Percentiles rank a stretch among this genome's conserved stretches.
Evolutionary conservation across 2,329 filamentous ascomycete genomes (phyloP).

Genomic region (Sporothrix pseudoabietina): DNA sequence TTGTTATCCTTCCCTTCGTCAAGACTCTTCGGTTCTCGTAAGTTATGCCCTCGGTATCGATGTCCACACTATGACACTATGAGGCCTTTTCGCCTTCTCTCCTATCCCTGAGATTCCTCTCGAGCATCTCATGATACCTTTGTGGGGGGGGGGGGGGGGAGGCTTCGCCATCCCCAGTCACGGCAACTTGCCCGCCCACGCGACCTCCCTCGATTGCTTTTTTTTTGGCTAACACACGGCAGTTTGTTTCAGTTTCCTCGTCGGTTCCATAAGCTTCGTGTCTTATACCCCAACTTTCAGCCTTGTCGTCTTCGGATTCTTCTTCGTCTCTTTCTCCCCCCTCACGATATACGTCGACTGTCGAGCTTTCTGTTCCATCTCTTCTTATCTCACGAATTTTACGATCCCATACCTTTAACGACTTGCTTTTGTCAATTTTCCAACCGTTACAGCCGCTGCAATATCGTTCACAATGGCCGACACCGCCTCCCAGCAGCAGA

Average conservation of each 20-base stretch:
- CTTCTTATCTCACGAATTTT: conserved; percentile 35
- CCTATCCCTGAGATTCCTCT: not conserved
- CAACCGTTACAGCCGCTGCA: not conserved
- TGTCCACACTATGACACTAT: not conserved
- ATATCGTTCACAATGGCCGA: conserved; percentile 69
- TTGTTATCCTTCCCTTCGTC: conserved; percentile 4
- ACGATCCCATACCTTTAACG: conserved; percentile 14
- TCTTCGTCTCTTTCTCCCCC: not conserved
- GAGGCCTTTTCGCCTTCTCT: not conserved
- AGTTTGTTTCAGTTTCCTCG: conserved; percentile 22
- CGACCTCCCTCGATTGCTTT: not conserved
- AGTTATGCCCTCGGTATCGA: not conserved
- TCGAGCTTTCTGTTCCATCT: conserved; percentile 42
- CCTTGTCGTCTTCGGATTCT: conserved; percentile 20
- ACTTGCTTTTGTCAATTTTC: conserved; percentile 5
- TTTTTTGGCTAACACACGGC: conserved; percentile 4
- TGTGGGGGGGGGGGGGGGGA: no score
- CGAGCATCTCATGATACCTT: no score
- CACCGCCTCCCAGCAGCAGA: conserved; percentile 67
- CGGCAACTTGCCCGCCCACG: not conserved
- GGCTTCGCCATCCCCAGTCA: not conserved
- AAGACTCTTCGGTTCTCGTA: conserved; percentile 18
- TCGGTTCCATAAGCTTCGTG: conserved; percentile 18
- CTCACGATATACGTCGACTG: conserved; percentile 24
- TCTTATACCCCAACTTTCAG: conserved; percentile 28